Base-by-base conservation (phyloP, 306 rosid species). In the Acmispon strigosus region DNA sequence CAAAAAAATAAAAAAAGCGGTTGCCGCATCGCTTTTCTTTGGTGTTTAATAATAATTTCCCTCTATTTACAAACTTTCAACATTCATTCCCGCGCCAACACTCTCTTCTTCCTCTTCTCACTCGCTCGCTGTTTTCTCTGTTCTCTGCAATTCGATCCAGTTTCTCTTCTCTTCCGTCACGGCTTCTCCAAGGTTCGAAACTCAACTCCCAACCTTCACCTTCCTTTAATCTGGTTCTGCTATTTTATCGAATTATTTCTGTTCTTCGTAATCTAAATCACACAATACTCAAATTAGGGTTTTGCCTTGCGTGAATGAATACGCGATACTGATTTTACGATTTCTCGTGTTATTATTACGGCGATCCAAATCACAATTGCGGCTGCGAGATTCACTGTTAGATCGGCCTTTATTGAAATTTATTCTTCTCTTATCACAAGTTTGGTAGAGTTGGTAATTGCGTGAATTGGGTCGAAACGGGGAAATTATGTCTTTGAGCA, bases 31-130 rank as follows among this genome's bases (percentile, higher is more conserved):
- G n/a, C n/a, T n/a, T n/a, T 48, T 10, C 48, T 10, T 7, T 5
- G 5, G 16, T 0, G 6, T 14, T 19, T 20, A 6, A 2, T 15
- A n/a, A n/a, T 9, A 4, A 12, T 7, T 68, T 77, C 76, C 72
- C 81, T 69, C 73, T 19, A 1, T n/a, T 59, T 29, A 42, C 60
- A 12, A 71, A 45, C 24, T 55, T 78, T 78, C 67, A 56, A 78
- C 82, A 54, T 55, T 54, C 70, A 1, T 77, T 71, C 82, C 74
- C 82, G 82, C 78, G 48, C 82, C 37, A 32, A 7, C 73, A 15
- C 61, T 44, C 9, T 60, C 10, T 1, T 74, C 18, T 32, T n/a
- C 51, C 69, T 27, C 53, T 60, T 29, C 52, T n/a, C n/a, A n/a
- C n/a, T n/a, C n/a, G n/a, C 14, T 47, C 27, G 0, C 57, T 24